phyloP scores from a whole-genome alignment of 345 rosid genomes.

The Hibiscus trionum region DNA sequence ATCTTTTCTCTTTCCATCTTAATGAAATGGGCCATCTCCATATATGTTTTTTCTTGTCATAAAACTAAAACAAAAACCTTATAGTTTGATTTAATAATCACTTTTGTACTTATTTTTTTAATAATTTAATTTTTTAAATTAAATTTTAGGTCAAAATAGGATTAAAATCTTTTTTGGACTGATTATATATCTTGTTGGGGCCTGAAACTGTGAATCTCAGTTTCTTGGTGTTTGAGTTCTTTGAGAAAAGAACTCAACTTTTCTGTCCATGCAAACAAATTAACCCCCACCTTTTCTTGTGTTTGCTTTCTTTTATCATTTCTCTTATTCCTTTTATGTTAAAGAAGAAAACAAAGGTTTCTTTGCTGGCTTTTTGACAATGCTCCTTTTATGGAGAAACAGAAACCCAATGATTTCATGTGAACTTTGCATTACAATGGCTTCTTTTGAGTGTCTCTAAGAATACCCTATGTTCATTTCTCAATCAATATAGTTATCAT shows the following conservation, averaged over 20 bases:
- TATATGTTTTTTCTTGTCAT: background rate
- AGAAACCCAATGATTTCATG: slow-evolving; percentile 32
- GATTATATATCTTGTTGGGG: slow-evolving; percentile 21
- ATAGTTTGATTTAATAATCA: too few relatives aligned
- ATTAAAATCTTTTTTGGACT: slow-evolving; percentile 23
- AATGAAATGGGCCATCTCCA: slow-evolving; percentile 27
- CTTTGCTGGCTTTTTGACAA: slow-evolving; percentile 21
- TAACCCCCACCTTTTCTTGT: slow-evolving; percentile 22
- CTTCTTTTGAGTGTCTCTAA: slow-evolving; percentile 22
- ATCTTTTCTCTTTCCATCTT: slow-evolving; percentile 11
- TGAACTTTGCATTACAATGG: slow-evolving; percentile 19
- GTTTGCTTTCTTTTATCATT: slow-evolving; percentile 3
- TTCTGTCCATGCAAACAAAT: slow-evolving; percentile 47
- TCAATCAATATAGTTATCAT: background rate
- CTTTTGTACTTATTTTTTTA: background rate
- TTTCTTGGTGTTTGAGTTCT: slow-evolving; percentile 53
- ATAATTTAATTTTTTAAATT: too few relatives aligned
- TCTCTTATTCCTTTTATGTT: slow-evolving; percentile 19
- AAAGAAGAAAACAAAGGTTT: slow-evolving; percentile 14
- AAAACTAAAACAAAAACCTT: too few relatives aligned
- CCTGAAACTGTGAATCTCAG: slow-evolving; percentile 33
- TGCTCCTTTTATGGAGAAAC: slow-evolving; percentile 30
- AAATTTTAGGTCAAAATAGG: background rate
- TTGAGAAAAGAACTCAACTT: slow-evolving; percentile 18
- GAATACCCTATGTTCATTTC: background rate